phyloP scores from a whole-genome alignment of 129 eudicot species.

The Cynara cardunculus region DNA sequence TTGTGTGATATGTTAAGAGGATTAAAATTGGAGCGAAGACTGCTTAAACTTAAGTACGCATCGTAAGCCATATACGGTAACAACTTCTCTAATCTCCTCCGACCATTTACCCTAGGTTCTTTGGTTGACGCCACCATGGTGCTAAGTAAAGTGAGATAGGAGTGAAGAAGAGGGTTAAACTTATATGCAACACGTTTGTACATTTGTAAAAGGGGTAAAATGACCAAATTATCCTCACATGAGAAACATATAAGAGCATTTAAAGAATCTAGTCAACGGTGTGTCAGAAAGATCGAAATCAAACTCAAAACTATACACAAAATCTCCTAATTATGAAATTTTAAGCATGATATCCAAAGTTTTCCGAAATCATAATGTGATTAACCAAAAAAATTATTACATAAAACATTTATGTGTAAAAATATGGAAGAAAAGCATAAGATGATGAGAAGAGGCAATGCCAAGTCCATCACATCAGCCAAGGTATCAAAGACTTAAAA shows the following conservation, averaged over 20 bases:
- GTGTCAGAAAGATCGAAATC: not conserved
- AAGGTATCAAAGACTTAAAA: slow-evolving; percentile 16
- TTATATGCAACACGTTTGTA: not conserved
- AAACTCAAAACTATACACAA: not conserved
- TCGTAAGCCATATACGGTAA: too few relatives aligned
- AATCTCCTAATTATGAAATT: not conserved
- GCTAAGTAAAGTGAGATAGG: not conserved
- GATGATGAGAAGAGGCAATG: slow-evolving; percentile 25
- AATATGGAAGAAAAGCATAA: not conserved
- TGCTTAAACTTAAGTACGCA: not conserved
- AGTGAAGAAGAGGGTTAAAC: not conserved
- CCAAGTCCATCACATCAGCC: slow-evolving; percentile 23
- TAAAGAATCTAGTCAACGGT: not conserved
- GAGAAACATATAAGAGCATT: not conserved
- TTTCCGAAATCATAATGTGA: not conserved
- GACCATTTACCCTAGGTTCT: too few relatives aligned
- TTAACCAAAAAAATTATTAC: not conserved
- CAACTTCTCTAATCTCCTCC: too few relatives aligned
- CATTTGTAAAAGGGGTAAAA: not conserved
- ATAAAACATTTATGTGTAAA: not conserved
- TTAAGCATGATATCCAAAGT: not conserved
- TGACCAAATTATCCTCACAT: not conserved
- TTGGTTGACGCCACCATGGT: too few relatives aligned
- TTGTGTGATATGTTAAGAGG: not conserved
- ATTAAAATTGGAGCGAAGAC: not conserved